These are phyloP conservation scores for Fusarium sp. DNA, from an alignment of 2,329 filamentous ascomycete genomes.

Conservation along the genomic window DNA sequence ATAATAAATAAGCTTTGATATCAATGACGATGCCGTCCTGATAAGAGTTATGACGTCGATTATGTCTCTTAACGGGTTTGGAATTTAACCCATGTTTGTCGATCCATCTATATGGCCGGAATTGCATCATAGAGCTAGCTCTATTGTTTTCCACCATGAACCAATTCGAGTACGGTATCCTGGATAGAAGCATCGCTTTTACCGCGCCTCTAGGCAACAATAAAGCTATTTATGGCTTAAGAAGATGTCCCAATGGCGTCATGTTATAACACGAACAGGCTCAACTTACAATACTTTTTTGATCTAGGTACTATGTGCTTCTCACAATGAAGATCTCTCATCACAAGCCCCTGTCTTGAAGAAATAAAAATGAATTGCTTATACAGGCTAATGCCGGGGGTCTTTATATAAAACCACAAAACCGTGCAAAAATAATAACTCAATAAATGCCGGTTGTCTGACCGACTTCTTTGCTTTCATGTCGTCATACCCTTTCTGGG, in stretches of 20 bases:
- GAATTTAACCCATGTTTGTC: background rate
- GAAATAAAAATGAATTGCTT: background rate
- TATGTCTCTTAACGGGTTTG: background rate
- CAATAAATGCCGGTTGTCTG: background rate
- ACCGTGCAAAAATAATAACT: constrained; percentile 3
- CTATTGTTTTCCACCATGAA: background rate
- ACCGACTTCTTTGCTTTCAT: constrained; percentile 14
- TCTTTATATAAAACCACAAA: background rate
- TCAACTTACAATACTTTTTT: background rate
- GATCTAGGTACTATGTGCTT: background rate
- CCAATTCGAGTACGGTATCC: background rate
- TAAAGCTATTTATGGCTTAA: background rate
- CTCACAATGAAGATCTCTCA: background rate
- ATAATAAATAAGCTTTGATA: background rate
- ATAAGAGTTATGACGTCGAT: constrained; percentile 13
- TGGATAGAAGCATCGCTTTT: background rate
- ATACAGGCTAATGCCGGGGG: background rate
- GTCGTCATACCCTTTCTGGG: constrained; percentile 29
- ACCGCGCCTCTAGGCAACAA: background rate
- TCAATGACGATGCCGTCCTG: background rate
- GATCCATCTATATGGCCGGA: background rate
- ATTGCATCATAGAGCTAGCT: constrained; percentile 22
- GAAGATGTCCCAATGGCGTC: constrained; percentile 19
- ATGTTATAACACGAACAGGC: constrained; percentile 4
- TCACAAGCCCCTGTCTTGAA: background rate